These are phyloP conservation scores for Lentinula boryana DNA, from an alignment of 768 basidiomycete species.

Conservation along the genomic window DNA sequence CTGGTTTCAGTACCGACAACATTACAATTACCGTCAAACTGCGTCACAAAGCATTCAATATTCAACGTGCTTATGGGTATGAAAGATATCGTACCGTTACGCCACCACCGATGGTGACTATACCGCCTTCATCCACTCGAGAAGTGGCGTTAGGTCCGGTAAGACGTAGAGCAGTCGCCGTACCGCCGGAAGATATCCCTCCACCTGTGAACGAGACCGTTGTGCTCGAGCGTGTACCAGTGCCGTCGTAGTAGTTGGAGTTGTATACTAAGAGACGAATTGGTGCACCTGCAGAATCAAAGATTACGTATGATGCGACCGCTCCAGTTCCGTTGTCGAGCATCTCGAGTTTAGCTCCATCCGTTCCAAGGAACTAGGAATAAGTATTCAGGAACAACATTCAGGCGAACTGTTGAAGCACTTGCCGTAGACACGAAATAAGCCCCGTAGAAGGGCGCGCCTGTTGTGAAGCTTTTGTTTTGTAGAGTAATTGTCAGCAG, in stretches of 20 bases:
- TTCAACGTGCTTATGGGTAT: background rate
- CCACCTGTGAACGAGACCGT: constrained; percentile 23
- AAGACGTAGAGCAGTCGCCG: constrained; percentile 21
- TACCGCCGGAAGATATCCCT: constrained; percentile 9
- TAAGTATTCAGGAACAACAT: background rate
- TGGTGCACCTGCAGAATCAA: constrained; percentile 14
- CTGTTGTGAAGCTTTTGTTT: constrained; percentile 17
- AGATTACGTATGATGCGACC: constrained; percentile 26
- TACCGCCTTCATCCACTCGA: constrained; percentile 22
- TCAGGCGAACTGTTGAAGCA: background rate
- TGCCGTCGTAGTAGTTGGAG: constrained; percentile 26
- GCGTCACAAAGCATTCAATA: constrained; percentile 8
- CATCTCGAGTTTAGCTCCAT: constrained; percentile 24
- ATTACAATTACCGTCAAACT: constrained; percentile 15
- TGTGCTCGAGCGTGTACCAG: constrained; percentile 23
- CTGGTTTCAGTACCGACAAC: constrained; percentile 17
- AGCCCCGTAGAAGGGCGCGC: constrained; percentile 30
- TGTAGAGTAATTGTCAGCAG: background rate
- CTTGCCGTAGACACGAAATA: constrained; percentile 24
- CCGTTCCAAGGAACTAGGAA: constrained; percentile 23
- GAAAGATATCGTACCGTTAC: constrained; percentile 9
- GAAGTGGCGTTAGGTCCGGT: constrained; percentile 28
- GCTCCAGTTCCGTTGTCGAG: constrained; percentile 26
- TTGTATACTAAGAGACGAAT: constrained; percentile 28
- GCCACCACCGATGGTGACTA: constrained; percentile 28